Conservation (phyloP, 2,329 filamentous ascomycete genomes). For the Fusarium sp. region DNA sequence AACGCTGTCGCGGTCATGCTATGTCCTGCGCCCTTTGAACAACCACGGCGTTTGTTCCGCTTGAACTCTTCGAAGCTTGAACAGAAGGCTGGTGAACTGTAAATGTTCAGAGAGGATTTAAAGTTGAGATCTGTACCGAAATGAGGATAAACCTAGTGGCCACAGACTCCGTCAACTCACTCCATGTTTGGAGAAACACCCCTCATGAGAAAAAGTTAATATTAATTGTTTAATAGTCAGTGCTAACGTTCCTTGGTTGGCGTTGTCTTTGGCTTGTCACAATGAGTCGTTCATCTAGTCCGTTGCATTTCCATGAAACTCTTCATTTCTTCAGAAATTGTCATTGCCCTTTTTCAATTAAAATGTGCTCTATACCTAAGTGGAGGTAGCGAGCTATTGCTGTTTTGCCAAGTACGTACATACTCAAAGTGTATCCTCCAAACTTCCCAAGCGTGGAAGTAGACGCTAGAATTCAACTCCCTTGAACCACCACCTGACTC, state of each 20-base stretch:
- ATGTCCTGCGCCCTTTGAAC: background rate
- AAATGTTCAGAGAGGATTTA: constrained; percentile 11
- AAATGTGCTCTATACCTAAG: constrained; percentile 35
- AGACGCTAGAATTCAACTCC: constrained; percentile 6
- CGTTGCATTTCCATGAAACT: constrained; percentile 3
- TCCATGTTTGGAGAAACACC: background rate
- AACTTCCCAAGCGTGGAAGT: constrained; percentile 8
- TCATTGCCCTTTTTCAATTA: constrained; percentile 37
- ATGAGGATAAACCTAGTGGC: constrained; percentile 18
- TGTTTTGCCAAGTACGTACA: constrained; percentile 41
- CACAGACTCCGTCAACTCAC: background rate
- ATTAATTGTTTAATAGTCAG: constrained; percentile 7
- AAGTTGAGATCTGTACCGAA: constrained; percentile 31
- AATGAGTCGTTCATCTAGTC: constrained; percentile 8
- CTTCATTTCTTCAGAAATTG: constrained; percentile 34
- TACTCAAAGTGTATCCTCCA: constrained; percentile 36
- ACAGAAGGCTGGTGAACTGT: constrained; percentile 11
- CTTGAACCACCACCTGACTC: constrained; percentile 1
- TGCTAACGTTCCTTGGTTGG: background rate
- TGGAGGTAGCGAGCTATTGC: constrained; percentile 35
- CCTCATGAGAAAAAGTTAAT: constrained; percentile 1
- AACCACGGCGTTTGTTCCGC: background rate
- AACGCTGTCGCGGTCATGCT: constrained; percentile 5
- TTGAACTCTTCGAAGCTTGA: background rate
- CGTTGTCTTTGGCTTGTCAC: constrained; percentile 1